phyloP scores from a whole-genome alignment of 495 filamentous ascomycete species.

The Paragyromitra xinjiangensis region DNA sequence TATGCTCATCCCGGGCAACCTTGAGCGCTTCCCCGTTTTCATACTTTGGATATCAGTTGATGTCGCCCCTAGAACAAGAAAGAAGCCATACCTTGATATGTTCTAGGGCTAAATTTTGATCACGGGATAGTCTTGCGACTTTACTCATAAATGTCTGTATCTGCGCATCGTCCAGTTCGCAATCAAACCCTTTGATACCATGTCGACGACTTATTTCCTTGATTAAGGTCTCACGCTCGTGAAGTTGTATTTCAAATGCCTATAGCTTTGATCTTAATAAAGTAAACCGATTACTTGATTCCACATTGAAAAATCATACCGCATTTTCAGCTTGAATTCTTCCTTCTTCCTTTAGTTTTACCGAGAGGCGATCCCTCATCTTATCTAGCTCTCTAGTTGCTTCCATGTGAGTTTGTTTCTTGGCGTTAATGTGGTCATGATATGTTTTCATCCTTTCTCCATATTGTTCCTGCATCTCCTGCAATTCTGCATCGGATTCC shows the following conservation, averaged over 20 bases:
- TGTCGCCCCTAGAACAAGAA: neutral
- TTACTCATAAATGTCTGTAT: constrained; percentile 80
- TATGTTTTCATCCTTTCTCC: constrained; percentile 74
- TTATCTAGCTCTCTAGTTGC: constrained; percentile 71
- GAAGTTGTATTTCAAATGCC: constrained; percentile 81
- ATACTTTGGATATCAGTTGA: constrained; percentile 59
- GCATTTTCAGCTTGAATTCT: constrained; percentile 83
- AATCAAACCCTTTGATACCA: constrained; percentile 83
- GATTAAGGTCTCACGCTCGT: constrained; percentile 73
- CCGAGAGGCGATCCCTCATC: constrained; percentile 66
- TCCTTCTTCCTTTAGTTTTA: constrained; percentile 83
- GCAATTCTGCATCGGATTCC: constrained; percentile 81
- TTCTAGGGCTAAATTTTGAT: constrained; percentile 80
- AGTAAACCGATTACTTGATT: constrained; percentile 5
- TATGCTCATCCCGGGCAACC: constrained; percentile 71
- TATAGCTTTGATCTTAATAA: constrained; percentile 50
- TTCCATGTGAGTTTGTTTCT: constrained; percentile 69
- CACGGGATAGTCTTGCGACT: constrained; percentile 74
- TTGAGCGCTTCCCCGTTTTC: constrained; percentile 76
- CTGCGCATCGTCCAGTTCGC: constrained; percentile 74
- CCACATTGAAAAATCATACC: constrained; percentile 25
- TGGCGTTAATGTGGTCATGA: constrained; percentile 68
- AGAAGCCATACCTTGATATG: constrained; percentile 61
- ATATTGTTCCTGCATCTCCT: constrained; percentile 80
- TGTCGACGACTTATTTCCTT: constrained; percentile 80